Base-by-base conservation (phyloP, 2,329 filamentous ascomycete species). In the Paraphaeosphaeria sporulosa region DNA sequence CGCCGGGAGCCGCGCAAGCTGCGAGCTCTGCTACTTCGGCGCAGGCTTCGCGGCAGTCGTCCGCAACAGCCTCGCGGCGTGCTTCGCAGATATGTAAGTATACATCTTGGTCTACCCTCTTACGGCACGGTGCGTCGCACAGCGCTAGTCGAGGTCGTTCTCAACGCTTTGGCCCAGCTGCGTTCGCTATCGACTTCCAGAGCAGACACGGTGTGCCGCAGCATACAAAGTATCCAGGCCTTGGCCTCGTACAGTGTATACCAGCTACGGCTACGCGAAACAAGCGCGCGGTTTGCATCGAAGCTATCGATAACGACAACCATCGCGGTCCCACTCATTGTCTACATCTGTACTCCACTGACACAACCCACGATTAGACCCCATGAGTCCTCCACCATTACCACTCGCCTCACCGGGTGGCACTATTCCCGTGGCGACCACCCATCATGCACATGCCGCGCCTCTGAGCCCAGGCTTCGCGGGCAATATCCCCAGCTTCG, bases 331-430 rank as follows among this genome's bases (percentile, higher is more conserved):
- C 19, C 46, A 21, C 44, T 34, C 43, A n/a, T 21, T 32, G 34
- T 42, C 25, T 34, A 36, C 23, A 30, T 23, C 23, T 6, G 15
- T 25, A 23, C 19, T 42, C 25, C 23, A 27, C 58, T 55, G n/a
- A 57, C 25, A 46, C 40, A 42, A 79, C 27, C 82, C 81, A 15
- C 82, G 83, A 63, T 73, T 76, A 64, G 76, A 75, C 61, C 73
- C 77, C 55, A 85, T 84, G 82, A 78, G 75, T 30, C 82, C 80
- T 63, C 78, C 79, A 36, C 76, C 79, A 5, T 74, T 80, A 8
- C 79, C 78, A 40, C 72, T 79, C 13, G 75, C 76, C 17, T 76
- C 78, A 3, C 75, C 78, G 15, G 71, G 75, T 44, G 71, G 74
- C 23, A 70, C 60, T 12, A 57, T 74, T 12, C 54, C 76, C 64